Evolutionary conservation across 352 stramenopile genomes (phyloP).

Genomic region (Pythium aquatile): DNA sequence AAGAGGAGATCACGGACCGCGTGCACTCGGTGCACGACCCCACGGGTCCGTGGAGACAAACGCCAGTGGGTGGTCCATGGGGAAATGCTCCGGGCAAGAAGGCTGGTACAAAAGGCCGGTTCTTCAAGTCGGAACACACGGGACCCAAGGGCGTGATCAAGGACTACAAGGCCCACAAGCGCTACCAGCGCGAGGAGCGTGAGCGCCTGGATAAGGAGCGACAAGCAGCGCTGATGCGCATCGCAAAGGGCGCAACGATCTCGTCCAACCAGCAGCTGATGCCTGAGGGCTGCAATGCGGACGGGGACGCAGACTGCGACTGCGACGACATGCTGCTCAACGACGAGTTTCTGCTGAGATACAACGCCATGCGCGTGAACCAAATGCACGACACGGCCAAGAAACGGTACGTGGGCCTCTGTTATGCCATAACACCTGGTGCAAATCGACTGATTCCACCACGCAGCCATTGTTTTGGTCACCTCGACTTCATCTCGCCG

Average conservation of each 20-base stretch:
- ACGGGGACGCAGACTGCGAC: constrained; percentile 35
- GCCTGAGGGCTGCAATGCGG: constrained; percentile 7
- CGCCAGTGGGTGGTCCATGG: constrained; percentile 44
- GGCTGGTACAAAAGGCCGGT: constrained; percentile 32
- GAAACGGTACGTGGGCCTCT: constrained; percentile 15
- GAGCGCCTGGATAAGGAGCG: constrained; percentile 50
- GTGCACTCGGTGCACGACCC: constrained; percentile 70
- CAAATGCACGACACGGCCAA: constrained; percentile 52
- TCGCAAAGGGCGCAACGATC: constrained; percentile 48
- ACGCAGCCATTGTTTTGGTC: constrained; percentile 44
- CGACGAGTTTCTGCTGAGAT: constrained; percentile 55
- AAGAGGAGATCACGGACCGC: constrained; percentile 55
- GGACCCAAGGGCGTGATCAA: constrained; percentile 81
- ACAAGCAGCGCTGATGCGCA: constrained; percentile 47
- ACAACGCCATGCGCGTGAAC: constrained; percentile 58
- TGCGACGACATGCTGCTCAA: constrained; percentile 52
- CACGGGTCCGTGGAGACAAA: constrained; percentile 68
- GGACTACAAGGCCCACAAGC: constrained; percentile 82
- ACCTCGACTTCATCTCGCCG: constrained; percentile 57
- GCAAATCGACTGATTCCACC: background rate
- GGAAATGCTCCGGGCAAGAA: constrained; percentile 35
- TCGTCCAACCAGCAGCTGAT: constrained; percentile 9
- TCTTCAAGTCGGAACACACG: constrained; percentile 67
- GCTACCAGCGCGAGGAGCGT: constrained; percentile 51
- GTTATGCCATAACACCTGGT: background rate